Evolutionary conservation across 257 asterid genomes (phyloP), one percentile per base, ranked within the genome.

Genomic region (Solanum dulcamara): DNA sequence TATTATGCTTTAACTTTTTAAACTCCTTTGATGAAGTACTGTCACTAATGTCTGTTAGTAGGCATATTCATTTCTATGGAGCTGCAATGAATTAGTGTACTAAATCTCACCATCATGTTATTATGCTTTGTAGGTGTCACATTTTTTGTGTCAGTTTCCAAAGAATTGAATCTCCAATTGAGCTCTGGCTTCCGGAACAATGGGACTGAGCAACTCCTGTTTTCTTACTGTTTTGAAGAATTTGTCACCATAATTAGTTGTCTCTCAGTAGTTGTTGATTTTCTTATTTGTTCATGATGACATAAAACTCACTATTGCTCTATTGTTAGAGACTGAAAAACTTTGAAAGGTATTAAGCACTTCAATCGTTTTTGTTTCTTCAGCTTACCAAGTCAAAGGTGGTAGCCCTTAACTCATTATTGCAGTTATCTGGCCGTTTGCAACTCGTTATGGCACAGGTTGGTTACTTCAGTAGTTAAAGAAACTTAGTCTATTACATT

Each of bases 371-470:
- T 22, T 81, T 80, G n/a, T 67, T 32, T 85, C 80, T 87, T 88
- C 93, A 96, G 99, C 89, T 93, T 84, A 86, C 96, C 50, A 92
- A 88, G 83, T 89, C 94, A 10, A 95, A 88, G 90, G 92, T 86
- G 83, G 90, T 87, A 44, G 91, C 98, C 26, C 77, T 90, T 17
- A 91, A 89, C 87, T 86, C 91, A 6, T 71, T 95, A 71, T 87
- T 93, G 86, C 98, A 95, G 89, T 89, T 96, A 82, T 93, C 97
- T 74, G 99, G 99, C 62, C 97, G 98, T 86, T 85, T 95, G 89
- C 98, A 96, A 75, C 98, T 96, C 51, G 91, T 96, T n/a, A 90
- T 88, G 15, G 93, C 98, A 84, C 98, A 95, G 99, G 98, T 96
- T 64, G 77, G 46, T 86, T 80, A 50, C 55, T 77, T 71, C 26